Conservation (phyloP, 2,329 filamentous ascomycete genomes). For the Coniochaeta hoffmannii region DNA sequence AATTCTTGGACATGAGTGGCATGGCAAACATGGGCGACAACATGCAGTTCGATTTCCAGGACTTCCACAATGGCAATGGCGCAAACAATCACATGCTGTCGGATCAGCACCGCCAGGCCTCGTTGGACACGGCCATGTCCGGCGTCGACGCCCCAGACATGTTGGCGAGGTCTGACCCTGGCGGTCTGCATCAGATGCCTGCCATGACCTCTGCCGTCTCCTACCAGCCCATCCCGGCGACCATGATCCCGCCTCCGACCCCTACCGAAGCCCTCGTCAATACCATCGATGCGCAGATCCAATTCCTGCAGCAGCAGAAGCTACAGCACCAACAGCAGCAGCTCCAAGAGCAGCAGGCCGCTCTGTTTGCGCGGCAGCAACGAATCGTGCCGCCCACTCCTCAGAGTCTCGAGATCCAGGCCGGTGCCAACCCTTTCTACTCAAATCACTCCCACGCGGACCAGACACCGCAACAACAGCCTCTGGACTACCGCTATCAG, state of each 20-base stretch:
- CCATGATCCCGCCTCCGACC: constrained; percentile 36
- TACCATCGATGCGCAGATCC: constrained; percentile 56
- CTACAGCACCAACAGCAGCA: constrained; percentile 56
- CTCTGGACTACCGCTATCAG: constrained; percentile 60
- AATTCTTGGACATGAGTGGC: constrained; percentile 54
- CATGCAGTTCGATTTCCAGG: constrained; percentile 53
- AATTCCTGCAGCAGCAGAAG: constrained; percentile 57
- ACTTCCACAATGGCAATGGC: constrained; percentile 36
- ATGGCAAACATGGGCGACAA: constrained; percentile 46
- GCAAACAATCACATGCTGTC: constrained; percentile 30
- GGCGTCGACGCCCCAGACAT: constrained; percentile 32
- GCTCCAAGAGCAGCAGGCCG: constrained; percentile 48
- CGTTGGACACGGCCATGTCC: constrained; percentile 45
- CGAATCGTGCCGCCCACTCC: constrained; percentile 70
- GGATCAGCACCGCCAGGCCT: constrained; percentile 24
- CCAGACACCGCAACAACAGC: constrained; percentile 46
- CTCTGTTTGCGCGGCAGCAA: constrained; percentile 46
- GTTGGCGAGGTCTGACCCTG: constrained; percentile 26
- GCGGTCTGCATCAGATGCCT: constrained; percentile 33
- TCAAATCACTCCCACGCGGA: constrained; percentile 39
- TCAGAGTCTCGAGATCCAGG: constrained; percentile 71
- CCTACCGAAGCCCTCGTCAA: constrained; percentile 47
- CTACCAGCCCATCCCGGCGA: constrained; percentile 35
- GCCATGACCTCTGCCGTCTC: constrained; percentile 38
- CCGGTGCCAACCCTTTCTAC: constrained; percentile 51